These are phyloP conservation scores for Schrenkiella parvula DNA, from an alignment of 345 rosid genomes.

Conservation along the genomic window DNA sequence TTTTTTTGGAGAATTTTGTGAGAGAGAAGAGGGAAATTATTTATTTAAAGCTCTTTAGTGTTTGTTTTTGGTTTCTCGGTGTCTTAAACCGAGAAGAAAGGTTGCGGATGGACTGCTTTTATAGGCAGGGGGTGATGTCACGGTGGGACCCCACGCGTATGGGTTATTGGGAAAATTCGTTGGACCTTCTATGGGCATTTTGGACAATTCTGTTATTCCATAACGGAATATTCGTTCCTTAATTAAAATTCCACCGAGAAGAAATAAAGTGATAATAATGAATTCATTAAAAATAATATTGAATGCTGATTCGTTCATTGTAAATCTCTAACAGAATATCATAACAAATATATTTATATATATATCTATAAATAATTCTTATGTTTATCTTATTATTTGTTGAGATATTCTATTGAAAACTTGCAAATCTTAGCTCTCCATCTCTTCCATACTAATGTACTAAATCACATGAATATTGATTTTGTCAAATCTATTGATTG, in stretches of 20 bases:
- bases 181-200: slow-evolving; percentile 14
- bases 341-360: no score
- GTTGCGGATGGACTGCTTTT: slow-evolving; percentile 16
- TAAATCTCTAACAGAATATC: no score
- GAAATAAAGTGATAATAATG: no score
- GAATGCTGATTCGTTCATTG: no score
- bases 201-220: slow-evolving; percentile 23
- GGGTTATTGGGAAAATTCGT: background rate
- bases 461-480: background rate
- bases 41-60: background rate
- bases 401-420: no score
- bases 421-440: no score
- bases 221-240: slow-evolving; percentile 21
- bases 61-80: background rate
- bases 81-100: slow-evolving; percentile 30
- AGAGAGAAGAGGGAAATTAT: background rate
- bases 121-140: slow-evolving; percentile 22
- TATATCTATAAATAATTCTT: no score
- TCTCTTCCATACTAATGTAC: no score
- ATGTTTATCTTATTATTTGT: no score
- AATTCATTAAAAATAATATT: no score
- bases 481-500: background rate
- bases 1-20: background rate
- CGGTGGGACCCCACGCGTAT: slow-evolving; percentile 25
- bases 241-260: background rate